Evolutionary conservation across 179 eudicot genomes (phyloP), one percentile per base, ranked within the genome.

Genomic region (Heliamphora pulchella): DNA sequence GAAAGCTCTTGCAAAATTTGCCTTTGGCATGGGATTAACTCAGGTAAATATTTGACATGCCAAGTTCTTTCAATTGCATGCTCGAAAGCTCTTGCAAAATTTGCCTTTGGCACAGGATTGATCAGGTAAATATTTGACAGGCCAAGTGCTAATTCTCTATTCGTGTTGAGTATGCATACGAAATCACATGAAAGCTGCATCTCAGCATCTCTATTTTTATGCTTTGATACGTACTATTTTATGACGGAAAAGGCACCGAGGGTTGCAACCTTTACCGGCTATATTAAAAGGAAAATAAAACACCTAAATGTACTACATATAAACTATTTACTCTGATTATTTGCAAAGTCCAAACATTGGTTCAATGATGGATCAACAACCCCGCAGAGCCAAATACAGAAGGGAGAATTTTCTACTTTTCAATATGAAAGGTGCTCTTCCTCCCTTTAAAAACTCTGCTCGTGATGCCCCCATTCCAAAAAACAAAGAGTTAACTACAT

Each of bases 1-100:
- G 81, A 93, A 89, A 83, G 97, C 98, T 81, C 97, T 95, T 84
- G 98, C 98, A 50, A 95, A 91, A 85, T 95, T 89, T 79, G 98
- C 98, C 75, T 95, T 95, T 82, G 98, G 97, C 78, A 88, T 95
- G 87, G 98, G 98, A 74, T 86, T 95, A 79, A 91, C 95, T 55
- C 98, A 95, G 98, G 98, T 95, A 88, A n/a, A 6, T 1, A 11
- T 73, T 80, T 78, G 59, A 20, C 9, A 8, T 8, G 43, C 46
- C 9, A 78, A 41, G 63, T 69, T 78, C 20, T 9, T 82, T 95
- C 98, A 72, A 88, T 95, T 81, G 93, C 94, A 69, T 94, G 98
- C 76, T 81, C 93, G 81, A 93, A 89, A 83, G 97, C 98, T 81
- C 97, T 95, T 84, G 98, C 98, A 50, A 95, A 91, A 85, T 95